phyloP scores from a whole-genome alignment of 768 basidiomycete genomes.

The Paxillus ammoniavirescens region DNA sequence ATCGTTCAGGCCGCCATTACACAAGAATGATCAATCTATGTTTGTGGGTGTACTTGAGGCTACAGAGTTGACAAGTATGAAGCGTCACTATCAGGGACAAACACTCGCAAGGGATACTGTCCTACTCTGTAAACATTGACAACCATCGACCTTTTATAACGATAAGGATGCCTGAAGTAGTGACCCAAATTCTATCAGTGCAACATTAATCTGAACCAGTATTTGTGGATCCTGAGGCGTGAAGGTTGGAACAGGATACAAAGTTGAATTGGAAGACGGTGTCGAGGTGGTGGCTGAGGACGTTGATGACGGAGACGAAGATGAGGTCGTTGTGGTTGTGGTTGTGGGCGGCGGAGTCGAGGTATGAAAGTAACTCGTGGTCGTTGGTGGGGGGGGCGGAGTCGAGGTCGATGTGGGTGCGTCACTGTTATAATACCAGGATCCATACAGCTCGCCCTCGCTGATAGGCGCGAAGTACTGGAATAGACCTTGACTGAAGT shows the following conservation, averaged over 20 bases:
- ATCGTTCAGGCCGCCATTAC: conserved; percentile 33
- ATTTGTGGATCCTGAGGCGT: conserved; percentile 20
- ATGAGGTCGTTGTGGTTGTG: conserved; percentile 8
- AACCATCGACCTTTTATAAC: background rate
- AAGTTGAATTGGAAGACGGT: conserved; percentile 9
- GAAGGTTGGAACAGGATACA: conserved; percentile 12
- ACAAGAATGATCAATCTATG: conserved; percentile 9
- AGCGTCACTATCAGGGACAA: background rate
- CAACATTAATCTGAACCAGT: conserved; percentile 23
- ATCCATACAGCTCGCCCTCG: conserved; percentile 37
- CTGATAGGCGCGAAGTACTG: conserved; percentile 33
- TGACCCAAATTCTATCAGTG: conserved; percentile 21
- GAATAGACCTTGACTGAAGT: conserved; percentile 48
- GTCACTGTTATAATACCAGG: conserved; percentile 38
- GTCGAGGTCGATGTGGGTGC: conserved; percentile 21
- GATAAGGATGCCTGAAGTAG: conserved; percentile 16
- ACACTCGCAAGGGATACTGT: background rate
- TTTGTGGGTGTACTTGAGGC: background rate
- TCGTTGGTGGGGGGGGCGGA: conserved; percentile 8
- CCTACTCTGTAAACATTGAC: background rate
- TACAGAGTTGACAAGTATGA: background rate
- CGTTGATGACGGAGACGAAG: conserved; percentile 3
- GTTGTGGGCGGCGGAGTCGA: conserved; percentile 14
- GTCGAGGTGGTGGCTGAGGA: conserved; percentile 6
- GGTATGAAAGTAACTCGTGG: conserved; percentile 22